Evolutionary conservation across 768 basidiomycete species (phyloP), one percentile per base, ranked within the genome.

Genomic region (Dentipellis sp.): DNA sequence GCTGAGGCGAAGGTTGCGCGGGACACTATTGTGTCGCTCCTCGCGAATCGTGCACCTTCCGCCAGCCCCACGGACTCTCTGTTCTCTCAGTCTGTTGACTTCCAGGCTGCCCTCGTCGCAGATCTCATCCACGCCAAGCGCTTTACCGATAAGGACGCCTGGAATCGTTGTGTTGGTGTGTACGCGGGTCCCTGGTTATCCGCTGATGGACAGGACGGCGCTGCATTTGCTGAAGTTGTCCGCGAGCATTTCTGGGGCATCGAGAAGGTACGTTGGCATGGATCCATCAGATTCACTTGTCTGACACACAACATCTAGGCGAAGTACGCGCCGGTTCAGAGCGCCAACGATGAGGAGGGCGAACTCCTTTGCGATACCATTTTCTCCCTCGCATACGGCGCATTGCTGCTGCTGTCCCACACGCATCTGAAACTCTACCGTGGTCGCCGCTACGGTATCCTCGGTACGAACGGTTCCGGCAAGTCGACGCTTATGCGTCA

Each of bases 401-500:
- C 94, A 52, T 80, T 97, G 49, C 78, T 97, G 8, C 81, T 98
- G 59, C 81, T 97, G 61, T 97, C 95, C 47, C 94, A 97, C 71
- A 97, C 95, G 22, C 86, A 80, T 29, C 79, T 98, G 57, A 86
- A 89, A 58, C 81, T 98, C 56, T 78, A 91, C 67, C 89, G 92
- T 64, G 95, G 94, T 29, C 83, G 84, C 63, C 82, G 94, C 59
- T 98, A 98, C 72, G 94, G 95, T 66, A 92, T 98, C 62, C 84
- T 95, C 49, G 95, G 94, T 29, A 79, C 88, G n/a, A 98, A 98
- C 69, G 95, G 95, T 58, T 87, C 90, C 56, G 95, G 95, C 61
- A 98, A 98, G 72, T 90, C 88, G 16, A 97, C 95, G 3, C 81
- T 98, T 45, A 86, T 98, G 86, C 91, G 94, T 64, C 94, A 95